phyloP scores from a whole-genome alignment of 257 asterid genomes.

The Nicotiana paniculata region DNA sequence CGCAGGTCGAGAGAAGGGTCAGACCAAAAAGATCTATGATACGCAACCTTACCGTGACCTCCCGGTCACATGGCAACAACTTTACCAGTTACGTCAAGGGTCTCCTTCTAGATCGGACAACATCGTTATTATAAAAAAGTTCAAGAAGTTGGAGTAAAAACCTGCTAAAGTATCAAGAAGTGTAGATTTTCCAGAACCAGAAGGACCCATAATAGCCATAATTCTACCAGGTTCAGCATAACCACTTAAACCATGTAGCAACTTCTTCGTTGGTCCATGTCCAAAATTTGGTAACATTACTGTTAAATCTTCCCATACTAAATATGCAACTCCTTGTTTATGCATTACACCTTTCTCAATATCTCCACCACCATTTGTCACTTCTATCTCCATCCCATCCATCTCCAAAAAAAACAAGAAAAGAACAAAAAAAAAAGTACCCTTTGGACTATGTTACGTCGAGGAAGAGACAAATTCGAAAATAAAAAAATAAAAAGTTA shows the following conservation, averaged over 20 bases:
- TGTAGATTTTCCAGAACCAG: conserved; percentile 95
- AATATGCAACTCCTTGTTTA: conserved; percentile 47
- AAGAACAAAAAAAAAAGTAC: neutral
- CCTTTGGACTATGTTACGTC: neutral
- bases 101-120: no score
- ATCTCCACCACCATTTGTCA: conserved; percentile 21
- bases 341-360: conserved; percentile 29
- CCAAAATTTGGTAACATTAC: conserved; percentile 81
- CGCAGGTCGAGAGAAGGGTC: no score
- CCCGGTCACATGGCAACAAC: accelerated
- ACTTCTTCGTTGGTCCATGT: conserved; percentile 57
- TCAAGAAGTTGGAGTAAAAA: conserved; percentile 4
- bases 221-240: conserved; percentile 87
- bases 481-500: no score
- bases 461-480: no score
- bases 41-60: no score
- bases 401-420: neutral
- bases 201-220: conserved; percentile 99
- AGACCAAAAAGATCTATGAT: no score
- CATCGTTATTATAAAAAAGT: no score
- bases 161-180: conserved; percentile 97
- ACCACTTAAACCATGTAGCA: conserved; percentile 72
- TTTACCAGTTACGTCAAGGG: no score
- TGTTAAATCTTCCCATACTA: conserved; percentile 79
- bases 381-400: conserved; percentile 42